Percentiles rank a stretch among this genome's conserved stretches.
Evolutionary conservation across 1,284 basidiomycete genomes (phyloP).

Genomic region (Erythrobasidium hasegawianum): DNA sequence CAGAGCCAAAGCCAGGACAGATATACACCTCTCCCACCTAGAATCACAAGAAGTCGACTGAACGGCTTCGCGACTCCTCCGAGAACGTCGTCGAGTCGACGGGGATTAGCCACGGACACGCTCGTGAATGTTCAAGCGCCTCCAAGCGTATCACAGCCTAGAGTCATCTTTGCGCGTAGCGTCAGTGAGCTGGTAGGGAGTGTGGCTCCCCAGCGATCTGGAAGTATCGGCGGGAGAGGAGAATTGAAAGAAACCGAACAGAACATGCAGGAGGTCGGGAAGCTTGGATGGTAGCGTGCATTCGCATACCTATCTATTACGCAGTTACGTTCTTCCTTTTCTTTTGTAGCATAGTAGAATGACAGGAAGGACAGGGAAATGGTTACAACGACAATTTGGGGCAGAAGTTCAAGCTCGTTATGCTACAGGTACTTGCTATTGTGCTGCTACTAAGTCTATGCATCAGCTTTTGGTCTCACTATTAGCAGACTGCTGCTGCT

Average conservation of each 20-base stretch:
- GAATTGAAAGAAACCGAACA: conserved; percentile 1
- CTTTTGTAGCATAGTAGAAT: conserved; percentile 19
- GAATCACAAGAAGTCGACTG: background rate
- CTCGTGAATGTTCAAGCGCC: background rate
- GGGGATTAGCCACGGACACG: too few species aligned
- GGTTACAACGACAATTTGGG: background rate
- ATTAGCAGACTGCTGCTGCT: background rate
- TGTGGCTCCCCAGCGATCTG: background rate
- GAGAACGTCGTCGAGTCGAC: conserved; percentile 1
- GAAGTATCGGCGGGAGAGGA: background rate
- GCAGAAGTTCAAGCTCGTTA: background rate
- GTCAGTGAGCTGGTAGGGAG: conserved; percentile 22
- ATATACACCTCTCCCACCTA: background rate
- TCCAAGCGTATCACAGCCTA: too few species aligned
- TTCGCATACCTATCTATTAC: background rate
- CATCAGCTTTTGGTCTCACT: background rate
- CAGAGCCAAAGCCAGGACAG: too few species aligned
- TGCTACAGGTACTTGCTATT: background rate
- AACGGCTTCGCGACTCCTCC: conserved; percentile 19
- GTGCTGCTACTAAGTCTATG: too few species aligned
- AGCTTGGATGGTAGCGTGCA: conserved; percentile 9
- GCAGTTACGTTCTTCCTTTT: too few species aligned
- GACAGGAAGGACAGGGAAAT: too few species aligned
- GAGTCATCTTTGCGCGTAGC: conserved; percentile 15
- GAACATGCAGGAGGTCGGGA: conserved; percentile 17